These are phyloP conservation scores for Tolypocladium ophioglossoides DNA, from an alignment of 2,329 filamentous ascomycete species.

Conservation along the genomic window DNA sequence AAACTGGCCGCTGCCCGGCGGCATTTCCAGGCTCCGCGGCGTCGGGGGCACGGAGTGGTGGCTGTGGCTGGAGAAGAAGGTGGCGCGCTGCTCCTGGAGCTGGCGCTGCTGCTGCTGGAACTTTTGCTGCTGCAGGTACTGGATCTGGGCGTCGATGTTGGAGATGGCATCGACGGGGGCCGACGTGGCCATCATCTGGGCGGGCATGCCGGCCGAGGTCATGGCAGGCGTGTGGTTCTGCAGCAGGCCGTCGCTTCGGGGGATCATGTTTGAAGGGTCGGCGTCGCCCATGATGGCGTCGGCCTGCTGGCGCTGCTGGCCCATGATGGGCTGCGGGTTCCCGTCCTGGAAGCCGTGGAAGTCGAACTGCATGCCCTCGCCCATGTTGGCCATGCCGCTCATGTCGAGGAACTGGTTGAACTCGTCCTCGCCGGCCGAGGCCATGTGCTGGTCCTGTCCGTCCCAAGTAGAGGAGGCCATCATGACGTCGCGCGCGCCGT, in stretches of 20 bases:
- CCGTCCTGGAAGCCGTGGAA: conserved; percentile 43
- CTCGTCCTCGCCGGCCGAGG: conserved; percentile 43
- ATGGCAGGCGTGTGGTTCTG: conserved; percentile 37
- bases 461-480: conserved; percentile 39
- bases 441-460: conserved; percentile 44
- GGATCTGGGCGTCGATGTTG: conserved; percentile 55
- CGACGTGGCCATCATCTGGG: conserved; percentile 29
- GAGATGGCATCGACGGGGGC: conserved; percentile 40
- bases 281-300: conserved; percentile 25
- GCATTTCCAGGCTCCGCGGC: conserved; percentile 70
- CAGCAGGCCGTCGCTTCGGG: conserved; percentile 23
- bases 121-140: conserved; percentile 54
- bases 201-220: conserved; percentile 35
- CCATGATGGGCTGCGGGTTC: conserved; percentile 21
- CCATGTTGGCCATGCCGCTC: conserved; percentile 41
- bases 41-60: conserved; percentile 60
- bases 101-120: conserved; percentile 50
- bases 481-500: background rate
- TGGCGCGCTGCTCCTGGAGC: conserved; percentile 44
- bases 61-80: conserved; percentile 43
- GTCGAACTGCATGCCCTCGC: conserved; percentile 47
- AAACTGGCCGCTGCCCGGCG: conserved; percentile 44
- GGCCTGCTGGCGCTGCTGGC: conserved; percentile 16
- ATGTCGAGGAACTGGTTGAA: conserved; percentile 56
- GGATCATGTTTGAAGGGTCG: conserved; percentile 18